phyloP scores from a whole-genome alignment of 441 rosid genomes.

The Brassica hybrid region DNA sequence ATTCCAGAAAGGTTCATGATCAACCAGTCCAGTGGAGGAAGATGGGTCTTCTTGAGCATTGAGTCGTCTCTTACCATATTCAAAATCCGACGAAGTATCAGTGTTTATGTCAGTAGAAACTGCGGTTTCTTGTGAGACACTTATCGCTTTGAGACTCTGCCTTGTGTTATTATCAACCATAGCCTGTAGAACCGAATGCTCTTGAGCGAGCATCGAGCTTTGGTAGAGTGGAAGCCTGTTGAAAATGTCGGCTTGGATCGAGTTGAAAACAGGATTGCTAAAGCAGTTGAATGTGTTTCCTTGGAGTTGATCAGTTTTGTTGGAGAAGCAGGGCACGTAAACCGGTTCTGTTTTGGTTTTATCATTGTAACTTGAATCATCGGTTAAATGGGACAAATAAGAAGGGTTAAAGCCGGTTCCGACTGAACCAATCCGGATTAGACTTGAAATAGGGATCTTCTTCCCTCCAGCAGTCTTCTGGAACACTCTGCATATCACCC shows the following conservation, averaged over 20 bases:
- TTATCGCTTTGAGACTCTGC: too few species aligned
- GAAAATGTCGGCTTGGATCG: slow-evolving; percentile 42
- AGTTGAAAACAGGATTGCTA: slow-evolving; percentile 45
- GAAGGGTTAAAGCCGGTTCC: slow-evolving; percentile 55
- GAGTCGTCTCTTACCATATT: slow-evolving; percentile 47
- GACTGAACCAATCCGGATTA: slow-evolving; percentile 50
- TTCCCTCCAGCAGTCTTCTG: slow-evolving; percentile 78
- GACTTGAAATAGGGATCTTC: slow-evolving; percentile 68
- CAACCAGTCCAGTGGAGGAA: slow-evolving; percentile 58
- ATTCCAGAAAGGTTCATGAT: slow-evolving; percentile 72
- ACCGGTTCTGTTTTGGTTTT: slow-evolving; percentile 55
- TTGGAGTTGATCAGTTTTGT: slow-evolving; percentile 44
- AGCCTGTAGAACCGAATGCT: slow-evolving; percentile 55
- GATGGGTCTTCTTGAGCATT: slow-evolving; percentile 56
- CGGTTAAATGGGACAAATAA: slow-evolving; percentile 67
- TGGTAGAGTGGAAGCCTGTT: slow-evolving; percentile 45
- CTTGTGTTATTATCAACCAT: slow-evolving; percentile 48
- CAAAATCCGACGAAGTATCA: slow-evolving; percentile 44
- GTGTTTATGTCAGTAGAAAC: slow-evolving; percentile 4
- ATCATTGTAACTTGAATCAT: slow-evolving; percentile 53
- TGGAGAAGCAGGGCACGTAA: slow-evolving; percentile 99
- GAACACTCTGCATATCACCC: slow-evolving; percentile 56
- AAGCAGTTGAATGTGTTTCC: slow-evolving; percentile 45
- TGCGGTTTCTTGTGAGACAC: too few species aligned
- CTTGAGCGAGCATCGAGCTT: slow-evolving; percentile 45